A percentile compares a stretch with the other conserved stretches of the same genome.
phyloP scores from a whole-genome alignment of 768 basidiomycete species.

The Daedalea quercina region DNA sequence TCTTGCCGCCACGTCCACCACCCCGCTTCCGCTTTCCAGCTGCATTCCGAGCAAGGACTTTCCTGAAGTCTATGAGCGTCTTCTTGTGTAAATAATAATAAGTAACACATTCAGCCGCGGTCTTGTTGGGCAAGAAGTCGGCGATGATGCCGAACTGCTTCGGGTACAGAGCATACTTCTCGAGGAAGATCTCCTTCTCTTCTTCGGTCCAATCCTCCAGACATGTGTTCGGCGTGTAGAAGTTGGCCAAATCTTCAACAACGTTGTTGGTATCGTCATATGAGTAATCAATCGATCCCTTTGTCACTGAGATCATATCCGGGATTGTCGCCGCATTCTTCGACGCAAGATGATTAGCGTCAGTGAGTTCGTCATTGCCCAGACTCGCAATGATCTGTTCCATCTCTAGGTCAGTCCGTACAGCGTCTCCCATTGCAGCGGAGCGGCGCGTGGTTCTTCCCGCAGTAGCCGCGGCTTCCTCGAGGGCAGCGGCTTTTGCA shows the following conservation, averaged over 20 bases:
- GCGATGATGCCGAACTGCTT: slow-evolving; percentile 97
- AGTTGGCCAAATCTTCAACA: slow-evolving; percentile 69
- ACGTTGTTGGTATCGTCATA: slow-evolving; percentile 85
- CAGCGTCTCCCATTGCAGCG: slow-evolving; percentile 77
- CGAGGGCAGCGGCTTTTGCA: slow-evolving; percentile 36
- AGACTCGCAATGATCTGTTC: slow-evolving; percentile 95
- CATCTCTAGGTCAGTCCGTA: slow-evolving; percentile 93
- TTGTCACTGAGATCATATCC: slow-evolving; percentile 77
- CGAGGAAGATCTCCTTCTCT: slow-evolving; percentile 72
- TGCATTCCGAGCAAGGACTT: slow-evolving; percentile 59
- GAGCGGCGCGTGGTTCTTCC: slow-evolving; percentile 70
- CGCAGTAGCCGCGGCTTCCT: slow-evolving; percentile 34
- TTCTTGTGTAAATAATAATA: slow-evolving; percentile 97
- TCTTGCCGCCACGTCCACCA: slow-evolving; percentile 51
- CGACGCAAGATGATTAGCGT: slow-evolving; percentile 82
- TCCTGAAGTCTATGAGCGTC: slow-evolving; percentile 76
- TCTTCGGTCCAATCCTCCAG: slow-evolving; percentile 84
- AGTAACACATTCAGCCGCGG: slow-evolving; percentile 80
- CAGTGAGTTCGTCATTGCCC: slow-evolving; percentile 88
- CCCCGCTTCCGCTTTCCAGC: slow-evolving; percentile 61
- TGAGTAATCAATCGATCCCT: slow-evolving; percentile 50
- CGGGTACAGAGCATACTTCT: slow-evolving; percentile 77
- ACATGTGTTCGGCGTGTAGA: slow-evolving; percentile 68
- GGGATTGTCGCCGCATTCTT: slow-evolving; percentile 84
- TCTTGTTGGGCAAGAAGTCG: slow-evolving; percentile 73